These are phyloP conservation scores for Coniferiporia sulphurascens DNA, from an alignment of 1,284 basidiomycete genomes.

Conservation along the genomic window DNA sequence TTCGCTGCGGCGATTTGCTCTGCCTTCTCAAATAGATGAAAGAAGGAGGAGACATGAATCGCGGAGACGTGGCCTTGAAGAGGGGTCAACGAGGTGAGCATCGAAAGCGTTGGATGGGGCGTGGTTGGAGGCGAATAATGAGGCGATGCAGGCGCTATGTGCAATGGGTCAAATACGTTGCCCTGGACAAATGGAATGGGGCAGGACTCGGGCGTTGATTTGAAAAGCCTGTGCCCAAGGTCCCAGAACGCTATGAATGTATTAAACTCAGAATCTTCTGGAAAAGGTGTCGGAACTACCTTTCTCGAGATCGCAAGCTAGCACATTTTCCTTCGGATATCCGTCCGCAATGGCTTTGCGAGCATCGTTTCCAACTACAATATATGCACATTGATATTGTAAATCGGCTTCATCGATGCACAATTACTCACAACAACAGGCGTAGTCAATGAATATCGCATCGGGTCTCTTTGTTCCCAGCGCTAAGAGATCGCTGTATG, in stretches of 20 bases:
- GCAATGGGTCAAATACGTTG: slow-evolving; percentile 27
- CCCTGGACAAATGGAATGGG: slow-evolving; percentile 32
- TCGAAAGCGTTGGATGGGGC: slow-evolving; percentile 21
- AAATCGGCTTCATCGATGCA: not conserved
- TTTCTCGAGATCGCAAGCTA: slow-evolving; percentile 24
- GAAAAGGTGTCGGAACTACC: slow-evolving; percentile 11
- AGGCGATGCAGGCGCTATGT: slow-evolving; percentile 24
- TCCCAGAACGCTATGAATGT: slow-evolving; percentile 28
- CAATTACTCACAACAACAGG: slow-evolving; percentile 42
- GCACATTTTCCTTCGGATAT: slow-evolving; percentile 24
- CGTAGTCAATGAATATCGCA: slow-evolving; percentile 45
- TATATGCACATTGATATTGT: not conserved
- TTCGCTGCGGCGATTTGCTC: slow-evolving; percentile 29
- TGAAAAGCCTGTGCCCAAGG: slow-evolving; percentile 32
- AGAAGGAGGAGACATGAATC: slow-evolving; percentile 31
- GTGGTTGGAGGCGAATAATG: slow-evolving; percentile 12
- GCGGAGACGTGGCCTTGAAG: slow-evolving; percentile 29
- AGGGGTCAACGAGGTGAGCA: slow-evolving; percentile 30
- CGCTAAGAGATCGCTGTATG: slow-evolving; percentile 38
- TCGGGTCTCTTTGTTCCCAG: slow-evolving; percentile 34
- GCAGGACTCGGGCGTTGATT: slow-evolving; percentile 26
- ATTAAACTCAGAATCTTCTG: not conserved
- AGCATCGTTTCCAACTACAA: slow-evolving; percentile 26
- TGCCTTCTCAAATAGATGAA: slow-evolving; percentile 35
- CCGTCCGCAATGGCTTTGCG: slow-evolving; percentile 25